These are phyloP conservation scores for Thymus quinquecostatus DNA, from an alignment of 257 asterid species.

Conservation along the genomic window DNA sequence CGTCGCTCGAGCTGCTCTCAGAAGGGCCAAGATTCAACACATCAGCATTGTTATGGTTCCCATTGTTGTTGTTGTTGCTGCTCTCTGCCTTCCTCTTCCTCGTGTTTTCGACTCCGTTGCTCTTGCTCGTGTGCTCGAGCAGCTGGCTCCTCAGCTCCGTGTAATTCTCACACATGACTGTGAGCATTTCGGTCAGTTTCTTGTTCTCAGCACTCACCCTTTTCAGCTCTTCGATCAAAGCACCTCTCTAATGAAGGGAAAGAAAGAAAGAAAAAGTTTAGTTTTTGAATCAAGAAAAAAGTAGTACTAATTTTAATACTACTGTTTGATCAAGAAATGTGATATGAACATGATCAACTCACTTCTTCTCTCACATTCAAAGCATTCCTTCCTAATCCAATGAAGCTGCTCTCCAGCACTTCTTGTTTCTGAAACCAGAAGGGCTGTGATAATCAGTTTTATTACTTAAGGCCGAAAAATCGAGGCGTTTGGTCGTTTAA, in stretches of 20 bases:
- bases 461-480: neutral
- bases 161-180: slow-evolving; percentile 79
- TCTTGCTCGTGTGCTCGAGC: slow-evolving; percentile 56
- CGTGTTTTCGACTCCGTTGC: slow-evolving; percentile 16
- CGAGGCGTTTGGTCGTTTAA: neutral
- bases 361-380: slow-evolving; percentile 60
- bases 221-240: slow-evolving; percentile 74
- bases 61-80: slow-evolving; percentile 26
- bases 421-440: slow-evolving; percentile 62
- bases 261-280: neutral
- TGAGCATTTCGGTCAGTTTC: slow-evolving; percentile 69
- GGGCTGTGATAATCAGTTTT: neutral
- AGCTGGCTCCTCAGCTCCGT: slow-evolving; percentile 56
- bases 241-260: slow-evolving; percentile 45
- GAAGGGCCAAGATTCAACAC: slow-evolving; percentile 42
- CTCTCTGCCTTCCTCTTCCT: slow-evolving; percentile 66
- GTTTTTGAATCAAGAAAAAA: neutral
- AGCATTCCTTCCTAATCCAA: slow-evolving; percentile 48
- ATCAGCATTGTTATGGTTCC: neutral
- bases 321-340: neutral
- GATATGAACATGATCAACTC: neutral
- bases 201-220: slow-evolving; percentile 79
- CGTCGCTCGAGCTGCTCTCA: slow-evolving; percentile 86
- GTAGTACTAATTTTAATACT: neutral
- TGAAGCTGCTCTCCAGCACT: slow-evolving; percentile 49